A percentile compares a stretch with the other conserved stretches of the same genome.
phyloP scores from a whole-genome alignment of 441 rosid species.

The Adansonia gregorii region DNA sequence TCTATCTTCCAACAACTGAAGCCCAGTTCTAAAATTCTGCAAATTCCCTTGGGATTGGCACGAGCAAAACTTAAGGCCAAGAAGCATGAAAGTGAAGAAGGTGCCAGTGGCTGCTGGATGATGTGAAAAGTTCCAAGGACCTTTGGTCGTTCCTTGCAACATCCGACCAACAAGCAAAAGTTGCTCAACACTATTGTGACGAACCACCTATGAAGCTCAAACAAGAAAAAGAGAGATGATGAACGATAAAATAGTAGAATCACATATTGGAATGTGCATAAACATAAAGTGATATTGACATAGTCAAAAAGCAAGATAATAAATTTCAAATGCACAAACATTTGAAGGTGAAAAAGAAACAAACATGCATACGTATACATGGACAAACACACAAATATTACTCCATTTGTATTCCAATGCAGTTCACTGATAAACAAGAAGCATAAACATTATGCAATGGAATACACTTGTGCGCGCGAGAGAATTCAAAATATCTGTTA shows the following conservation, averaged over 20 bases:
- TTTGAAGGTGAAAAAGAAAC: neutral
- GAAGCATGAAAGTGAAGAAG: constrained; percentile 95
- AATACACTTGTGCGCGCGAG: neutral
- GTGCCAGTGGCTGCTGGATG: constrained; percentile 99
- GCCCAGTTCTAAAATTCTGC: constrained; percentile 85
- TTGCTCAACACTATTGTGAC: constrained; percentile 92
- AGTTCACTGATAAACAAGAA: constrained; percentile 15
- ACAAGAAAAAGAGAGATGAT: constrained; percentile 26
- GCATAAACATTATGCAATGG: constrained; percentile 2
- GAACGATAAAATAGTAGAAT: constrained; percentile 24
- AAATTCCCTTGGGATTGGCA: constrained; percentile 84
- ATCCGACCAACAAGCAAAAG: constrained; percentile 91
- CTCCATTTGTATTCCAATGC: neutral
- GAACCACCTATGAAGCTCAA: constrained; percentile 68
- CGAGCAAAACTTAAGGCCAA: constrained; percentile 93
- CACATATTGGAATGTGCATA: constrained; percentile 9
- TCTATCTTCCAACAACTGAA: constrained; percentile 90
- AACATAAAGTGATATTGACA: neutral
- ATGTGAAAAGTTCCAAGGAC: constrained; percentile 89
- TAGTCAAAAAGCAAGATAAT: constrained; percentile 6
- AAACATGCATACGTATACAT: neutral
- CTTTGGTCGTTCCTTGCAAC: constrained; percentile 85
- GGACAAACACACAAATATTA: neutral
- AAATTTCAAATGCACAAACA: constrained; percentile 7
- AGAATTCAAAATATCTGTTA: constrained; percentile 29